Base-by-base conservation (phyloP, 257 asterid genomes). In the Nicotiana paniculata region DNA sequence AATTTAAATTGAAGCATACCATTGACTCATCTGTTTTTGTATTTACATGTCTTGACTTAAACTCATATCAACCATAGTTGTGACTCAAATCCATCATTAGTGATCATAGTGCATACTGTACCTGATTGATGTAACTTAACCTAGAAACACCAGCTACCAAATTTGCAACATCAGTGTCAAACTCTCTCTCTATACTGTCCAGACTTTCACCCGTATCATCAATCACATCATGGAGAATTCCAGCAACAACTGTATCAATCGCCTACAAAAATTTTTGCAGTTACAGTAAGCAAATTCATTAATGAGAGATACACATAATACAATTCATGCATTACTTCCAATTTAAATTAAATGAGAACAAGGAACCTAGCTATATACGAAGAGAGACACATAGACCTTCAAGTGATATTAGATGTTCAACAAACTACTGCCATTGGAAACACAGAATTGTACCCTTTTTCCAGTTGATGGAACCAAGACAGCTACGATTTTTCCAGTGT, bases 61-160 rank as follows among this genome's bases (percentile, higher is more conserved):
- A 75, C 62, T 51, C 24, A 51, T 51, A 15, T 48, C 57, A 72
- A 46, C 9, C 28, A 62, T 30, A 5, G 12, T 51, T 51, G 67
- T 46, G 7, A 57, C 53, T 77, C 57, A 35, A 51, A 79, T 72
- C 77, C 35, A 1, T 2, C 61, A 55, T 75, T 81, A 65, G 61
- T 51, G 61, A 77, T 81, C 75, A 55, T 39, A 75, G 76, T 61
- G 48, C 79, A 75, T 48, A 48, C 5, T 6, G 43, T 88, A 95
- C 99, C 98, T 95, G 99, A 88, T 95, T 95, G 81, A 95, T 90
- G 84, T 90, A 92, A 90, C 99, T 95, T 81, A 95, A 85, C 86
- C 92, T 92, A 81, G 99, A 95, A 81, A 95, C 99, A 65, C 99
- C 97, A 83, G 95, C 98, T 21, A 95, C 99, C 90, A 95, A 81